Evolutionary conservation across 2,329 filamentous ascomycete species (phyloP), one percentile per base, ranked within the genome.

Genomic region (Acrocalymma vagum): DNA sequence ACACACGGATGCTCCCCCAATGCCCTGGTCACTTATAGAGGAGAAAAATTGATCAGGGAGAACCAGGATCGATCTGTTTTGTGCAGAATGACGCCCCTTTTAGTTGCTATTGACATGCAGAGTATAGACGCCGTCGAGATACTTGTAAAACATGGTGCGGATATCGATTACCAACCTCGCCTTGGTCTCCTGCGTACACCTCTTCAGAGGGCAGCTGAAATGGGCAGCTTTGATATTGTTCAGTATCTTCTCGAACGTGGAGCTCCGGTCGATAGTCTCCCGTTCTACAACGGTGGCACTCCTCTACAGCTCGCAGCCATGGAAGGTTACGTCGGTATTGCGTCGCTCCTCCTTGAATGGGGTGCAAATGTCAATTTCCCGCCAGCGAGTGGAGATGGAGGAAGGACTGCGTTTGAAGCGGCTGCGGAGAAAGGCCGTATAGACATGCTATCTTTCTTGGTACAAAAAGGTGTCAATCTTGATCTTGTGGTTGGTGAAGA

Each of bases 381-480:
- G 14, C 39, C 44, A n/a, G 43, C 47, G 9, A 30, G 14, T 22
- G 39, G 47, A 2, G 36, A 38, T 9, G 39, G 47, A 2, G 39
- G 47, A 2, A 25, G 47, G 30, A 51, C 43, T 8, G 47, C 39
- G 5, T 43, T 47, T 10, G 43, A 51, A 35, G 43, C 43, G 15
- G 47, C 39, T 21, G 39, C 39, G 9, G 43, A 47, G 22, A 38
- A 35, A 25, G 34, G 43, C 9, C 42, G 32, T 5, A 15, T 45
- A 8, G 43, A 51, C 15, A 47, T 47, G 39, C 34, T 44, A 33
- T 21, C 16, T 4, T 20, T 47, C 10, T 37, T 47, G 7, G 22
- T 51, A 1, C 20, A 36, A 9, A 11, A 29, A 5, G 27, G 35
- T 4, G 44, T 28, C 10, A n/a, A 43, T 9, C 27, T 49, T 6